Base-by-base conservation (phyloP, 2,329 filamentous ascomycete genomes). In the Coleophoma cylindrospora region DNA sequence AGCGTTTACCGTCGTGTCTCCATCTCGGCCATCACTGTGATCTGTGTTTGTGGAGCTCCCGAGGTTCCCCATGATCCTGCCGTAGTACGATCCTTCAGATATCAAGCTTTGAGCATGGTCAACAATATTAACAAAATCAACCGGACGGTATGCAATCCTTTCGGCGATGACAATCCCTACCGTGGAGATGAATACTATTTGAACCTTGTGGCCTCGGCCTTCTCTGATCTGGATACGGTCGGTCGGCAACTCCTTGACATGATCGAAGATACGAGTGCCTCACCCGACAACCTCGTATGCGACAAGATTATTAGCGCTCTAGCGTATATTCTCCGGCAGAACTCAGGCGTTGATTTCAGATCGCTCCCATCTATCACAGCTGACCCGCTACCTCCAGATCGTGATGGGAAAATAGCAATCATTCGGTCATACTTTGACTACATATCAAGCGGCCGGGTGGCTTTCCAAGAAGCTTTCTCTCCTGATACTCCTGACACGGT, bases 111-210 rank as follows among this genome's bases (percentile, higher is more conserved):
- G 21, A 32, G 10, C 15, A 44, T 44, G 41, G 22, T 44, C 5
- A 21, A 44, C 27, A 44, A 44, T 22, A 44, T 44, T 13, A 44
- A 44, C 27, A 44, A 44, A 32, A 33, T 44, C 21, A 44, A 44
- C 12, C 19, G 19, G 11, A 33, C 41, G 8, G 41, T 44, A 14
- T n/a, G 41, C 13, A 44, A 33, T n/a, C 41, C 41, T n/a, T 44
- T 44, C 15, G n/a, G 41, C n/a, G 19, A 43, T 27, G 14, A 44
- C 11, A n/a, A 13, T 1, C 10, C 15, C 15, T 44, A 44, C 21
- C 41, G 21, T 12, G 41, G 41, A 9, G 41, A 44, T 7, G 21
- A 34, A 3, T 44, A 44, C 41, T 44, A 44, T 27, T 27, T 44
- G 21, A 15, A 33, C 11, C 41, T 44, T 44, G n/a, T 44, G 12